Conservation (phyloP, 75 land plant genomes). For the Picea glauca region DNA sequence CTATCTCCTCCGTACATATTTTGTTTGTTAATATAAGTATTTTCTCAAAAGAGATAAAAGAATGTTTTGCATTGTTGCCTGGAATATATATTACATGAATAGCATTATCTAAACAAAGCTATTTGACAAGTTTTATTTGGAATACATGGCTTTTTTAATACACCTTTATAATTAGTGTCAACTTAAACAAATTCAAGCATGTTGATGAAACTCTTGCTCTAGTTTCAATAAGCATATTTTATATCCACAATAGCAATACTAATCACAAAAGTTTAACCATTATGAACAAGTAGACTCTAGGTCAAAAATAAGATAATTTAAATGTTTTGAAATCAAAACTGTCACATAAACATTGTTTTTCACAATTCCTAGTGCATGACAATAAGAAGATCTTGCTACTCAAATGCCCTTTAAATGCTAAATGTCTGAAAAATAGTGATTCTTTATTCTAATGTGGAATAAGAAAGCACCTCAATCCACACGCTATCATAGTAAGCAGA, state of each 20-base stretch:
- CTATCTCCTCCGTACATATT: too few relatives aligned
- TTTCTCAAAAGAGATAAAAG: too few relatives aligned
- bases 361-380: background rate
- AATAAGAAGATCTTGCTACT: background rate
- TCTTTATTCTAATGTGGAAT: background rate
- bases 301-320: background rate
- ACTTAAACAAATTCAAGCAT: too few relatives aligned
- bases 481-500: conserved; percentile 42
- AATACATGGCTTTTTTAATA: too few relatives aligned
- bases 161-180: too few relatives aligned
- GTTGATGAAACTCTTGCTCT: background rate
- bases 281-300: background rate
- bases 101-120: too few relatives aligned
- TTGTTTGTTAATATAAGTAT: too few relatives aligned
- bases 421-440: background rate
- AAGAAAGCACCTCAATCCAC: conserved; percentile 48
- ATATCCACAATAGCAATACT: background rate
- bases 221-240: background rate
- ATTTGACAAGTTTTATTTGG: too few relatives aligned
- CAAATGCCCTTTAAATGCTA: background rate
- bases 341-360: background rate
- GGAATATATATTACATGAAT: too few relatives aligned
- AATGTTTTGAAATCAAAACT: background rate
- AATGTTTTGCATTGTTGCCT: too few relatives aligned
- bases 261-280: background rate